Conservation (phyloP, 2,329 filamentous ascomycete species). For the Aspergillus sp. region DNA sequence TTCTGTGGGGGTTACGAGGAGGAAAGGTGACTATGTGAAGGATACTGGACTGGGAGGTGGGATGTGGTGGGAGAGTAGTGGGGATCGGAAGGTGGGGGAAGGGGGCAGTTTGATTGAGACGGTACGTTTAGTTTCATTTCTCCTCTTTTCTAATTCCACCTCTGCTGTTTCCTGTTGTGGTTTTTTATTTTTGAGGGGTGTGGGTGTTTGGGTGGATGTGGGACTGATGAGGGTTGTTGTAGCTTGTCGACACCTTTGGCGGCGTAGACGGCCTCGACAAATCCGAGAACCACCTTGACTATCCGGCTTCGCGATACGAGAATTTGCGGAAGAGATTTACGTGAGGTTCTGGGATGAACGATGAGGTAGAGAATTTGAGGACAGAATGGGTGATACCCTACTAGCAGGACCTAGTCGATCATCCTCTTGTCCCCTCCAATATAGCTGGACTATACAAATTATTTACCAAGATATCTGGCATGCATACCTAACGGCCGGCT, state of each 20-base stretch:
- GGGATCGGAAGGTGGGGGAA: constrained; percentile 60
- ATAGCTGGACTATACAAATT: not conserved
- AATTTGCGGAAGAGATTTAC: constrained; percentile 12
- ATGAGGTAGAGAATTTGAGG: not conserved
- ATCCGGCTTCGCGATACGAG: constrained; percentile 10
- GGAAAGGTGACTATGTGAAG: constrained; percentile 72
- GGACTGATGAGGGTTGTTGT: not conserved
- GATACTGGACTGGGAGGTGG: constrained; percentile 70
- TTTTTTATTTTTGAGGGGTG: not conserved
- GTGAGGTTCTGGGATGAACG: not conserved
- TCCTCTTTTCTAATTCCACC: not conserved
- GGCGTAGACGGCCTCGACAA: constrained; percentile 1
- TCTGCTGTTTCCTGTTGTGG: not conserved
- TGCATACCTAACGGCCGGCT: not conserved
- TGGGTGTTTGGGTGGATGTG: not conserved
- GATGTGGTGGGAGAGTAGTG: constrained; percentile 97
- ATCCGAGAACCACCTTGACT: constrained; percentile 13
- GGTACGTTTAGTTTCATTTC: constrained; percentile 22
- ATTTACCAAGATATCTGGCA: not conserved
- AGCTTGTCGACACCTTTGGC: constrained; percentile 11
- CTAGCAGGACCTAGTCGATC: not conserved
- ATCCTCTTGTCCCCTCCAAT: not conserved
- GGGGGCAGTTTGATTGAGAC: constrained; percentile 66
- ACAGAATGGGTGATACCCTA: not conserved
- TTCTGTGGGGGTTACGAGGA: constrained; percentile 63